These are phyloP conservation scores for Elsinoe fawcettii DNA, from an alignment of 2,329 filamentous ascomycete species.

Conservation along the genomic window DNA sequence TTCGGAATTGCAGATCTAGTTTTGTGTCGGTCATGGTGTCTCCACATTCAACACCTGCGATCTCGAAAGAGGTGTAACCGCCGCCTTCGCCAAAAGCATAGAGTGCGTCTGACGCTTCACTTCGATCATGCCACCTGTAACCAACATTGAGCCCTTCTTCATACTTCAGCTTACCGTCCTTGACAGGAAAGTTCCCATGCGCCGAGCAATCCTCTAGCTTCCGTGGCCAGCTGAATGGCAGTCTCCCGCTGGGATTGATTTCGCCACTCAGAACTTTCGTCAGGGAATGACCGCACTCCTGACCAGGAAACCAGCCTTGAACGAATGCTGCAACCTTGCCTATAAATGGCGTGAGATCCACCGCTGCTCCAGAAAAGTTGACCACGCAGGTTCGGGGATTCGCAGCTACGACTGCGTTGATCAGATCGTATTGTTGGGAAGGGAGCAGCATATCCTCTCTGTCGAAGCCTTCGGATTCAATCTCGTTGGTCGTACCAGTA, in stretches of 20 bases:
- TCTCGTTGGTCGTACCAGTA: slow-evolving; percentile 45
- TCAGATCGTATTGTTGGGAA: slow-evolving; percentile 35
- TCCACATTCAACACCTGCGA: not conserved
- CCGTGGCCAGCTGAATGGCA: slow-evolving; percentile 76
- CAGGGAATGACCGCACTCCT: slow-evolving; percentile 74
- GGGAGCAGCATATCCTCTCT: slow-evolving; percentile 55
- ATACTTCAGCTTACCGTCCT: slow-evolving; percentile 58
- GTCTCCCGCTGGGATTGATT: slow-evolving; percentile 63
- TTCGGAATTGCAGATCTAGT: slow-evolving; percentile 35
- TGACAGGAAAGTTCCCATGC: slow-evolving; percentile 38
- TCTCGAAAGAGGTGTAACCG: slow-evolving; percentile 63
- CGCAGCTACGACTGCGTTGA: slow-evolving; percentile 54
- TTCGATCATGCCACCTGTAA: slow-evolving; percentile 71
- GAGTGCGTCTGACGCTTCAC: slow-evolving; percentile 58
- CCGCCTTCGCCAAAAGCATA: slow-evolving; percentile 80
- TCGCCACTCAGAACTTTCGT: slow-evolving; percentile 69
- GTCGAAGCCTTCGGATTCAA: slow-evolving; percentile 48
- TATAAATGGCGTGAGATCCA: slow-evolving; percentile 34
- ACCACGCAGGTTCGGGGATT: slow-evolving; percentile 66
- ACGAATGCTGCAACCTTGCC: slow-evolving; percentile 18
- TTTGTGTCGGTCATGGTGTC: not conserved
- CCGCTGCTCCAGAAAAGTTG: slow-evolving; percentile 68
- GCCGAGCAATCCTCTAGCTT: slow-evolving; percentile 55
- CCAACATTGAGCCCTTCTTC: slow-evolving; percentile 74
- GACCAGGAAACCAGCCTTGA: slow-evolving; percentile 47